Percentiles rank a stretch among this genome's conserved stretches.
Conservation (phyloP, 148 eudicot species). For the Nyssa sinensis region DNA sequence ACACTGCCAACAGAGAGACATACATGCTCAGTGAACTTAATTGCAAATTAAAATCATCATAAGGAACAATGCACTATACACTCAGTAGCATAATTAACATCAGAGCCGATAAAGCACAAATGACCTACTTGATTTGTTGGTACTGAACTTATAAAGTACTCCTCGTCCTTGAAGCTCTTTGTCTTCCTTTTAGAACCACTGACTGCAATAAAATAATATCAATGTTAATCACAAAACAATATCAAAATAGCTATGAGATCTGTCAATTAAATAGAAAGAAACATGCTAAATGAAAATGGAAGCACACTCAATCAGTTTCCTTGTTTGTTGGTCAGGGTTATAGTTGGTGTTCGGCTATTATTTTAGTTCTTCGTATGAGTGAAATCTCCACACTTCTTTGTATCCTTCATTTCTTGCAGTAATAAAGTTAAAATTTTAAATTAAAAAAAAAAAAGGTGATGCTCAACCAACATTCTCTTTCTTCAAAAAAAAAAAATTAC, state of each 20-base stretch:
- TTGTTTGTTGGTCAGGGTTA: neutral
- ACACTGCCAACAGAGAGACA: neutral
- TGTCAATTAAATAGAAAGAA: neutral
- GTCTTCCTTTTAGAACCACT: constrained; percentile 85
- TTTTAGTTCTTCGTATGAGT: too few relatives aligned
- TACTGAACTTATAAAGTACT: constrained; percentile 78
- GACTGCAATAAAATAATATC: constrained; percentile 25
- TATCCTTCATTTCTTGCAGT: neutral
- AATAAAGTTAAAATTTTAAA: too few relatives aligned
- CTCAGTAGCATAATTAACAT: neutral
- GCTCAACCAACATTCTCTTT: neutral
- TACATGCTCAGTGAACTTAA: neutral
- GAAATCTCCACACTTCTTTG: neutral
- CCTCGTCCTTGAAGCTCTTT: constrained; percentile 77
- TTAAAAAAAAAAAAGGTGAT: neutral
- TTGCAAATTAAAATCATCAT: neutral
- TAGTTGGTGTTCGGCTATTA: too few relatives aligned
- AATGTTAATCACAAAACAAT: neutral
- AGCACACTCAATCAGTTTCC: neutral
- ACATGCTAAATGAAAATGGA: constrained; percentile 1
- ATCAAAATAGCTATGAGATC: neutral
- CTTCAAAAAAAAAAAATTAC: too few relatives aligned
- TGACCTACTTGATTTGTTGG: constrained; percentile 75
- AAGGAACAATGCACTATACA: neutral
- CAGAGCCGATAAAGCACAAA: constrained; percentile 2